Base-by-base conservation (phyloP, 1,284 basidiomycete genomes). In the Ceratobasidium sp. region DNA sequence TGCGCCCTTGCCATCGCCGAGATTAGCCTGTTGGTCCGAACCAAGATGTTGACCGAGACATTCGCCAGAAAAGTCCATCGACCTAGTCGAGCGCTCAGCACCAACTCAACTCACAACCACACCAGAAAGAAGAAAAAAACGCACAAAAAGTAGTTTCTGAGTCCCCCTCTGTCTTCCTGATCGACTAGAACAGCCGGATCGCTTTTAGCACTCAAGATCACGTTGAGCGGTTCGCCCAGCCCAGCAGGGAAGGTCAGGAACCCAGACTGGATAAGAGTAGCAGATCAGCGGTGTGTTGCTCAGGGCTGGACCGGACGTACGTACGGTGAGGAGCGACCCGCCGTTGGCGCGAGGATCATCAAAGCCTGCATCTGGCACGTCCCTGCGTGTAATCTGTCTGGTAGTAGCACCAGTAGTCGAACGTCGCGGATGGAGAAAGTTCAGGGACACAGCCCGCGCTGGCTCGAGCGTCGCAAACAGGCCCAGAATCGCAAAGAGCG, bases 161-260 rank as follows among this genome's bases (percentile, higher is more conserved):
- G 86, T 0, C 96, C 96, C 28, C 95, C 95, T 56, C 92, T 83
- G 7, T 83, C 83, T 79, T 89, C 84, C 10, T 86, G 85, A 81
- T 93, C 90, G 17, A 90, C 88, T 57, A 98, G 87, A 0, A 98
- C 92, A 2, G 85, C 87, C 0, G 87, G 80, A 81, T 96, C 94
- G 1, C 96, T 97, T 61, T 92, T 87, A 33, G 89, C 93, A n/a
- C 94, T 93, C 44, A 98, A 86, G 82, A 98, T 95, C 76, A 90
- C 88, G 81, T 99, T 98, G 77, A 98, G 85, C 2, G 96, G 97
- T 85, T 98, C 97, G 56, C 95, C 94, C 74, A 94, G 89, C 9
- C 95, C 94, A 68, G 86, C 82, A 17, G 95, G 93, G 81, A 87
- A 91, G 23, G 95, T 93, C 48, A 86, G 83, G 74, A 62, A 73